Evolutionary conservation across 192 early-diverging fungal genomes (phyloP).

Genomic region (Gryganskiella cystojenkinii): DNA sequence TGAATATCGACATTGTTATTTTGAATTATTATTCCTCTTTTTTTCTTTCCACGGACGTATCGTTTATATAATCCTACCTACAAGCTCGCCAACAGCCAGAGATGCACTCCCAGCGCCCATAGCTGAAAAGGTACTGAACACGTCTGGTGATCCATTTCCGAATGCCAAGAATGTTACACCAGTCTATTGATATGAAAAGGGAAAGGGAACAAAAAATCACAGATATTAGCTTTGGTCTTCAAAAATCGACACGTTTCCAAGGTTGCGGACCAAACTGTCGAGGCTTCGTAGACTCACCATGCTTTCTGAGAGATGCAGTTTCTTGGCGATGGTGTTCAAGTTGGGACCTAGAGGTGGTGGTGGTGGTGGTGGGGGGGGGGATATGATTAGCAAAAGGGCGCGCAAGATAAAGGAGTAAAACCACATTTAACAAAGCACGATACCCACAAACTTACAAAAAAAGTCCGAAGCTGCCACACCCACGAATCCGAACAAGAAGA

Average conservation of each 20-base stretch:
- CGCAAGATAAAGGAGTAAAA: neutral
- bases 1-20: neutral
- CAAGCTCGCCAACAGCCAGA: slow-evolving; percentile 91
- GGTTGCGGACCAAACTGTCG: too few relatives aligned
- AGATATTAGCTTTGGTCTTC: neutral
- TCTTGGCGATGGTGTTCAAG: slow-evolving; percentile 79
- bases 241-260: too few relatives aligned
- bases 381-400: neutral
- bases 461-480: slow-evolving; percentile 87
- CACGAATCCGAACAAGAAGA: slow-evolving; percentile 79
- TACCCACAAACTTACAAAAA: slow-evolving; percentile 77
- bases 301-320: slow-evolving; percentile 84
- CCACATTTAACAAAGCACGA: too few relatives aligned
- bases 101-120: slow-evolving; percentile 76
- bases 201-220: slow-evolving; percentile 1
- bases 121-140: slow-evolving; percentile 90
- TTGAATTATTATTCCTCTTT: neutral
- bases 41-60: neutral
- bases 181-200: slow-evolving; percentile 50
- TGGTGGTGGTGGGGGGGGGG: too few relatives aligned
- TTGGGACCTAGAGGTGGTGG: slow-evolving; percentile 88
- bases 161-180: slow-evolving; percentile 84
- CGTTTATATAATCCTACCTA: slow-evolving; percentile 66
- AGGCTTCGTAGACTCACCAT: slow-evolving; percentile 66
- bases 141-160: slow-evolving; percentile 93